Evolutionary conservation across 345 rosid genomes (phyloP).

Genomic region (Anastatica hierochuntica): DNA sequence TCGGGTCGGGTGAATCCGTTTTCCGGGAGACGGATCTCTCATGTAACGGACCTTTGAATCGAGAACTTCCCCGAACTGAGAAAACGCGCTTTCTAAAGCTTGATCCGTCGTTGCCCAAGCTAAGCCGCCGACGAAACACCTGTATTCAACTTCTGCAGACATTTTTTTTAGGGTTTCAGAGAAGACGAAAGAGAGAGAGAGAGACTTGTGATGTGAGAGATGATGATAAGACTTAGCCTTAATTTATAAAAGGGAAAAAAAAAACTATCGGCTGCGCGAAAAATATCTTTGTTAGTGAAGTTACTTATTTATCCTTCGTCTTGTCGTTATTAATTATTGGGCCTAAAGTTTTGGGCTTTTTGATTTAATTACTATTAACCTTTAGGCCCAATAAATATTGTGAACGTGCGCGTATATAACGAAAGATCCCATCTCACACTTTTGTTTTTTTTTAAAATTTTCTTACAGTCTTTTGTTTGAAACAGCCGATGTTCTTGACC

Average conservation of each 20-base stretch:
- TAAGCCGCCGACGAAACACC: conserved; percentile 94
- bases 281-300: neutral
- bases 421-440: conserved; percentile 10
- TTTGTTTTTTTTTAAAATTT: neutral
- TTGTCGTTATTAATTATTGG: no score
- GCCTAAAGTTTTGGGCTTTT: conserved; percentile 18
- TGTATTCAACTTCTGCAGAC: conserved; percentile 51
- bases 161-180: neutral
- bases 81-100: conserved; percentile 44
- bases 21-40: conserved; percentile 29
- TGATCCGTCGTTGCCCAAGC: conserved; percentile 85
- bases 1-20: conserved; percentile 11
- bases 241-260: conserved; percentile 18
- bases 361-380: no score
- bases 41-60: conserved; percentile 95
- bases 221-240: conserved; percentile 7
- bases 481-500: conserved; percentile 28
- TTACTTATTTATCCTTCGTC: no score
- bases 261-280: neutral
- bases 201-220: conserved; percentile 1
- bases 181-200: neutral
- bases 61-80: conserved; percentile 55
- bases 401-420: conserved; percentile 24
- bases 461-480: conserved; percentile 2
- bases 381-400: conserved; percentile 1